These are phyloP conservation scores for Pseudogymnoascus sp. DNA, from an alignment of 2,329 filamentous ascomycete species.

Conservation along the genomic window DNA sequence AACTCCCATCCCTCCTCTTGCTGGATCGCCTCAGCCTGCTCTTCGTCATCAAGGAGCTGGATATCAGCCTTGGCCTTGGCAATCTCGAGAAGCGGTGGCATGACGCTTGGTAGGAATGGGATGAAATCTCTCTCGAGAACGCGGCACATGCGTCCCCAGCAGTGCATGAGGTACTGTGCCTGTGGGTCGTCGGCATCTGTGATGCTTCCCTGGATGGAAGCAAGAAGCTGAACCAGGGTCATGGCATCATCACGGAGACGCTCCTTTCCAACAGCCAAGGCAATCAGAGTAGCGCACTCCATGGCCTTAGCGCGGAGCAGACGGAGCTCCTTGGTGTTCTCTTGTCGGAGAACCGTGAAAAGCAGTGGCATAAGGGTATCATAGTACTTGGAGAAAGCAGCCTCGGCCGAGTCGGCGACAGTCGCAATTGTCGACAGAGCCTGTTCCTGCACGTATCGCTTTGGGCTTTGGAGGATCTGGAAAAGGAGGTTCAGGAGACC, in stretches of 20 bases:
- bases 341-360: conserved; percentile 79
- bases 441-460: conserved; percentile 96
- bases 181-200: conserved; percentile 91
- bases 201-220: conserved; percentile 78
- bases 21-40: conserved; percentile 85
- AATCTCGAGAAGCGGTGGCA: conserved; percentile 85
- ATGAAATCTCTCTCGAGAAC: conserved; percentile 87
- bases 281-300: conserved; percentile 96
- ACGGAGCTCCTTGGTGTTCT: conserved; percentile 89
- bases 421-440: conserved; percentile 96
- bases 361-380: conserved; percentile 91
- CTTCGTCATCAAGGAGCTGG: conserved; percentile 89
- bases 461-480: conserved; percentile 79
- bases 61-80: conserved; percentile 96
- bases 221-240: conserved; percentile 79
- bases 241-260: conserved; percentile 83
- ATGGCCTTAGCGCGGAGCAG: conserved; percentile 93
- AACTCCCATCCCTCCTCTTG: conserved; percentile 97
- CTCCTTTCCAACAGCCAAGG: conserved; percentile 88
- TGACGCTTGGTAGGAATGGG: conserved; percentile 85
- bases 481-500: conserved; percentile 79
- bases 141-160: conserved; percentile 98
- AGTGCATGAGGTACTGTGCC: conserved; percentile 94
- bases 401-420: conserved; percentile 95
- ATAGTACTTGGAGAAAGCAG: conserved; percentile 92